phyloP scores from a whole-genome alignment of 148 eudicot genomes.

The Agrostemma githago region DNA sequence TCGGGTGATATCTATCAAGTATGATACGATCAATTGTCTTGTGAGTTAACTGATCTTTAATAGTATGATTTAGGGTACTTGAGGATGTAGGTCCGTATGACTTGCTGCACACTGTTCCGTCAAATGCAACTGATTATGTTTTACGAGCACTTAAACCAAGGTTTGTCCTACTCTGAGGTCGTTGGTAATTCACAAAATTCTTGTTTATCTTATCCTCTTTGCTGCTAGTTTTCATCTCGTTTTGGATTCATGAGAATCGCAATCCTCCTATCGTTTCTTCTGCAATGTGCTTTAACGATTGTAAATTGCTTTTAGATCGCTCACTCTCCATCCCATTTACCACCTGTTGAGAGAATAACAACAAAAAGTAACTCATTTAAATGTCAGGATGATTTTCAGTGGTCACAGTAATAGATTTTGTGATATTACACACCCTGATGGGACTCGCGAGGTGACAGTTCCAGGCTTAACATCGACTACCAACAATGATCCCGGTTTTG shows the following conservation, averaged over 20 bases:
- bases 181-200: neutral
- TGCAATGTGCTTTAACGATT: neutral
- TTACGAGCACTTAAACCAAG: slow-evolving; percentile 23
- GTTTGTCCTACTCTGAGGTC: slow-evolving; percentile 8
- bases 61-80: slow-evolving; percentile 3
- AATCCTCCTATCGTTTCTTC: neutral
- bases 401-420: slow-evolving; percentile 19
- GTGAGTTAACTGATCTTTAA: neutral
- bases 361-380: neutral
- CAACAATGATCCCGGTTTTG: slow-evolving; percentile 19
- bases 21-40: neutral
- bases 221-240: neutral
- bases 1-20: neutral
- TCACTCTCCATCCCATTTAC: neutral
- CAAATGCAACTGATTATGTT: slow-evolving; percentile 23
- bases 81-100: slow-evolving; percentile 16
- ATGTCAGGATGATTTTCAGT: slow-evolving; percentile 21
- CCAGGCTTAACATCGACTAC: slow-evolving; percentile 20
- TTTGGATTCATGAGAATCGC: neutral
- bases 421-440: slow-evolving; percentile 19
- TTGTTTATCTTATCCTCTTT: neutral
- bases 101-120: slow-evolving; percentile 21
- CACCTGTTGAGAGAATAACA: slow-evolving; percentile 8
- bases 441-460: slow-evolving; percentile 18
- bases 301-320: neutral